phyloP scores from a whole-genome alignment of 176 grass and related monocot species.

The Typha latifolia region DNA sequence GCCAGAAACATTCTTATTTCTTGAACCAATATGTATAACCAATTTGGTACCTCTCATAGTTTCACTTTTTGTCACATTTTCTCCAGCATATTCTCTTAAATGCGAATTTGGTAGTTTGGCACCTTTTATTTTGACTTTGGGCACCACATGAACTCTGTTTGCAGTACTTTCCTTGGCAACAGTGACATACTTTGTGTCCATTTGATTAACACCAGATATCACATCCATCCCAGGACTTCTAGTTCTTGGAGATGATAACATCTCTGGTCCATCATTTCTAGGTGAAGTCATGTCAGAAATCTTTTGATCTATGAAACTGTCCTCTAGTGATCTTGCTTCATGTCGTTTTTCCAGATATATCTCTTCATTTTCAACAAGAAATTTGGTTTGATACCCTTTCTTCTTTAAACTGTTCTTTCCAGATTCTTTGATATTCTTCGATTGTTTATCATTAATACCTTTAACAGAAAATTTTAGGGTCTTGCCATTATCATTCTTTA shows the following conservation, averaged over 20 bases:
- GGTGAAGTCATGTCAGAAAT: constrained; percentile 25
- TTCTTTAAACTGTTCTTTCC: constrained; percentile 62
- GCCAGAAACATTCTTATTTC: constrained; percentile 64
- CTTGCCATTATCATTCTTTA: constrained; percentile 70
- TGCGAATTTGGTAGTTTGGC: constrained; percentile 51
- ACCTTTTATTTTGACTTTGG: constrained; percentile 66
- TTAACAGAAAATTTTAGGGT: constrained; percentile 86
- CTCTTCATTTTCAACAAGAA: constrained; percentile 31
- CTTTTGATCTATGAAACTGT: constrained; percentile 44
- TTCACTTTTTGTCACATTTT: constrained; percentile 53
- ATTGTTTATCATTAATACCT: constrained; percentile 54
- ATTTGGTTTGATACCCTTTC: constrained; percentile 46
- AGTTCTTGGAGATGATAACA: constrained; percentile 34
- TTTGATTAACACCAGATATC: constrained; percentile 21
- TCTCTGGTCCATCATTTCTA: constrained; percentile 30
- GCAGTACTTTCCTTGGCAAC: constrained; percentile 11
- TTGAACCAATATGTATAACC: constrained; percentile 81
- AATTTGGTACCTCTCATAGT: constrained; percentile 68
- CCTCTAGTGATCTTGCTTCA: constrained; percentile 43
- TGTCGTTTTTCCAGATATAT: constrained; percentile 46
- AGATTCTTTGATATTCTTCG: constrained; percentile 39
- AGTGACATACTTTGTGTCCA: neutral
- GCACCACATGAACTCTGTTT: constrained; percentile 30
- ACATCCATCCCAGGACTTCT: constrained; percentile 34
- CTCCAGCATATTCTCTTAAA: constrained; percentile 47